Evolutionary conservation across 768 basidiomycete species (phyloP), one percentile per base, ranked within the genome.

Genomic region (Mycena galopus): DNA sequence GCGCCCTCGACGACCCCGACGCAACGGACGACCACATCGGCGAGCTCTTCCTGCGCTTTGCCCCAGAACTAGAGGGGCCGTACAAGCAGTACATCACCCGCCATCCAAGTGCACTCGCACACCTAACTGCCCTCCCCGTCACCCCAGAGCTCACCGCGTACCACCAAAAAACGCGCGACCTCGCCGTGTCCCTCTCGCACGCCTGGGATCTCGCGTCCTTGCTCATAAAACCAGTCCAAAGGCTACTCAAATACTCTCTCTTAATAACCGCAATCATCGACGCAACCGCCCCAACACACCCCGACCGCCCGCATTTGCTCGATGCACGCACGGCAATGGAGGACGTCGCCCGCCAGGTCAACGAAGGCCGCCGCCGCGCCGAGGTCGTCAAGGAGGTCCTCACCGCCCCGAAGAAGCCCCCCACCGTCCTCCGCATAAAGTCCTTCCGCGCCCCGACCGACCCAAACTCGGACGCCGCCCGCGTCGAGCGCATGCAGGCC

Each of bases 191-290:
- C 27, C 87, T 94, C 16, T 94, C 95, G 0, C 92, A 95, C 77
- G 94, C 96, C 3, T 96, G 96, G 93, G 97, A 99, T 79, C 90
- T 99, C 30, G 87, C 95, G 7, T 96, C 96, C 0, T 89, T 98
- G 44, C 92, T 99, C 71, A 98, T 99, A 82, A 98, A 99, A 82
- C 98, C 98, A 37, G 96, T 99, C 4, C 98, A 99, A 78, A 91
- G 97, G 19, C 88, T 98, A 65, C 91, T 98, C 74, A 99, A 98
- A 80, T 99, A 99, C 78, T 91, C 95, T 0, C 88, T 99, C 11
- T 88, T 99, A 32, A 89, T 99, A 37, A 83, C 84, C 29, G 90
- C 94, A 29, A 92, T 96, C 74, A 88, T 93, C 63, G 90, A 92
- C 60, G 92, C 91, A 77, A 96, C 95, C 0, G 90, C 91, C 9